Evolutionary conservation across 306 rosid genomes (phyloP).

Genomic region (Lupinus albus): DNA sequence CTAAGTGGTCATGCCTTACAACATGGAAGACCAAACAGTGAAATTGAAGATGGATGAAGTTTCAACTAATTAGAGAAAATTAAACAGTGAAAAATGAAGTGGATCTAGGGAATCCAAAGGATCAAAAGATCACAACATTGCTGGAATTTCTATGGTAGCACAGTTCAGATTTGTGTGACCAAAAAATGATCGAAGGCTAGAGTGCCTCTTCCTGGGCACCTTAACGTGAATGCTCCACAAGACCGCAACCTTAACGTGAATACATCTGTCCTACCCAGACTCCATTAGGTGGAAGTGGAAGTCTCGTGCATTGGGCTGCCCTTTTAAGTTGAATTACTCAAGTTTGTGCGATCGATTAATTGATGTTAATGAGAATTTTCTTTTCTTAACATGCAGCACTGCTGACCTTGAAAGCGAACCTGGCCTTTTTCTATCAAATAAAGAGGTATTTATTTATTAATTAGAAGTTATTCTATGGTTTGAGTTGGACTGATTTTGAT

Average conservation of each 20-base stretch:
- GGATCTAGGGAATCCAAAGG: neutral
- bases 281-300: no score
- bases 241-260: no score
- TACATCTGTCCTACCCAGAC: no score
- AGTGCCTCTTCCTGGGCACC: neutral
- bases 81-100: neutral
- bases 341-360: neutral
- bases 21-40: neutral
- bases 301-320: no score
- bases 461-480: neutral
- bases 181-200: neutral
- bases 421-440: conserved; percentile 79
- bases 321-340: no score
- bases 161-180: neutral
- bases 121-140: neutral
- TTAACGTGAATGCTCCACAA: no score
- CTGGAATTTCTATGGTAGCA: neutral
- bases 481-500: conserved; percentile 36
- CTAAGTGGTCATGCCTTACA: neutral
- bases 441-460: conserved; percentile 54
- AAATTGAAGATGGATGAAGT: neutral
- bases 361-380: conserved; percentile 33
- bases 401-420: conserved; percentile 92
- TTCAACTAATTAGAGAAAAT: neutral
- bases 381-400: conserved; percentile 61